Evolutionary conservation across 768 basidiomycete species (phyloP).

Genomic region (Mycena venus): DNA sequence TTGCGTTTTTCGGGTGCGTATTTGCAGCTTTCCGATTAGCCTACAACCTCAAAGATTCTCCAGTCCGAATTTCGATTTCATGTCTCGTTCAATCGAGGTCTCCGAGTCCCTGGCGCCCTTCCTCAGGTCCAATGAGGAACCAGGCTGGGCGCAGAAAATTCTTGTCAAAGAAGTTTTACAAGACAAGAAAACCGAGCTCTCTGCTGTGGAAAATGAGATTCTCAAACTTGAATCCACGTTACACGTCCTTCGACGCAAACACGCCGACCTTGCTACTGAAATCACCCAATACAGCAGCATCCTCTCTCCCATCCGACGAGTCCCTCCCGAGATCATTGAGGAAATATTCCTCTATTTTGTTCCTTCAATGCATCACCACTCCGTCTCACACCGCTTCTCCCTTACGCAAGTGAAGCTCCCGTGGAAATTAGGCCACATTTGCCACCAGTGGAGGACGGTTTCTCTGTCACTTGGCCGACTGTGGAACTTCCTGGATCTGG

Average conservation of each 20-base stretch:
- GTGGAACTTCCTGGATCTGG: background rate
- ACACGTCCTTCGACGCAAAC: background rate
- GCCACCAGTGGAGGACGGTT: constrained; percentile 6
- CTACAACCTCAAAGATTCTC: no score
- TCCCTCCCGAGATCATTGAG: constrained; percentile 6
- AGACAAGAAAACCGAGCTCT: background rate
- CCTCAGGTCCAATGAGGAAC: background rate
- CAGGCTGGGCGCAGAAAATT: background rate
- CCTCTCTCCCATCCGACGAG: background rate
- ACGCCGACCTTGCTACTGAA: background rate
- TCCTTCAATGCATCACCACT: background rate
- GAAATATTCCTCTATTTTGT: constrained; percentile 22
- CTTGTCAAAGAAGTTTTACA: background rate
- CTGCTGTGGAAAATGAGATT: background rate
- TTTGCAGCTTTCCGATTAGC: no score
- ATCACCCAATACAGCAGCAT: background rate
- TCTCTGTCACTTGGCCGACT: constrained; percentile 5
- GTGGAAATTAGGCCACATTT: constrained; percentile 18
- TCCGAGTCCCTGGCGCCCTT: background rate
- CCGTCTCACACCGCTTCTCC: background rate
- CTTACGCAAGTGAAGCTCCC: background rate
- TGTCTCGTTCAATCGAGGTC: no score
- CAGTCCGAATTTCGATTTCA: no score
- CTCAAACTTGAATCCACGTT: background rate
- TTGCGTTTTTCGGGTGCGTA: no score